Base-by-base conservation (phyloP, 2,329 filamentous ascomycete species). In the Aspergillus puulaauensis region DNA sequence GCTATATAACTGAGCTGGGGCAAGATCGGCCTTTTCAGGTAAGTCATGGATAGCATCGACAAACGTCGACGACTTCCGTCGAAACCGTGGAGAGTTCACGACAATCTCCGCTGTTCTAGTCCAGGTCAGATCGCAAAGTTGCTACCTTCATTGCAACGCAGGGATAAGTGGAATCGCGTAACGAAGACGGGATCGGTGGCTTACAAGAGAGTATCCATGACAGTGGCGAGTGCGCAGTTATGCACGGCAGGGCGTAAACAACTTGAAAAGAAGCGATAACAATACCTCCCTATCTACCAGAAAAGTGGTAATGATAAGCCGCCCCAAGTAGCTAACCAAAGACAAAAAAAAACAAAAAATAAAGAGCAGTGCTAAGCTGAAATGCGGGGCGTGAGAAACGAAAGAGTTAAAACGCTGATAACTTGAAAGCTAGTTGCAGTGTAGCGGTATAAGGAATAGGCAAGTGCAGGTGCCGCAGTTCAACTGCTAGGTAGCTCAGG, bases 31-130 rank as follows among this genome's bases (percentile, higher is more conserved):
- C 68, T 91, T 91, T 71, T 93, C 89, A 8, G 90, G 86, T 54
- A 96, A 83, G 80, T 98, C 93, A 77, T 98, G 93, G 68, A 98
- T 97, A 64, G 91, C 93, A 81, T 98, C 95, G 68, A 97, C 93
- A 74, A 96, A 96, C 39, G 93, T 97, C 66, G 92, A 97, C 68
- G 93, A 97, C 77, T 91, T 90, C 68, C 95, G 89, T 63, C 93
- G 88, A 73, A 96, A 96, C 65, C 90, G 88, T 58, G 91, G 91
- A 59, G 93, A 92, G 74, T 90, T 96, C 64, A 90, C 91, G 74
- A 93, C 91, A 67, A 96, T 90, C 73, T 97, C 91, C 69, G 92
- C 91, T 47, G 93, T 97, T 60, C 91, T 95, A 68, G 41, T 52
- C 57, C 55, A 64, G 57, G 67, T 73, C 64, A 71, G 64, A 61